phyloP scores from a whole-genome alignment of 2,329 filamentous ascomycete genomes.

The Penicillium sp. region DNA sequence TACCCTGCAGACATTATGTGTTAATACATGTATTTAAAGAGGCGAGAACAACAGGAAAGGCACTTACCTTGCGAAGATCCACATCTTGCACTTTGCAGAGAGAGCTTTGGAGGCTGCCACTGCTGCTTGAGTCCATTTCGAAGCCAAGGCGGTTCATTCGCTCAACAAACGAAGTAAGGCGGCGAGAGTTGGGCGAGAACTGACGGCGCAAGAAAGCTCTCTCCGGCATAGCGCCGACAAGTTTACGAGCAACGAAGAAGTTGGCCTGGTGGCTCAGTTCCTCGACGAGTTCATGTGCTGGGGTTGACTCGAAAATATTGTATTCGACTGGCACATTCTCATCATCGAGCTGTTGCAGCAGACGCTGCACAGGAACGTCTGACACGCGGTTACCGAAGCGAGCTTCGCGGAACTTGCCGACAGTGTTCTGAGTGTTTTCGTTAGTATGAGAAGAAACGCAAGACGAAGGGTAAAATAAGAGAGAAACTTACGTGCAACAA shows the following conservation, averaged over 20 bases:
- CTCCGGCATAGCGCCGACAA: conserved; percentile 75
- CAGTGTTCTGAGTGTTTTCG: conserved; percentile 57
- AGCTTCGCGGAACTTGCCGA: conserved; percentile 85
- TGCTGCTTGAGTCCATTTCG: conserved; percentile 84
- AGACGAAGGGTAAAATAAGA: neutral
- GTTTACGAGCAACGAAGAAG: conserved; percentile 78
- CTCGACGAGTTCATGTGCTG: conserved; percentile 88
- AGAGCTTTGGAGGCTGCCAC: conserved; percentile 87
- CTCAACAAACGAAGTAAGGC: conserved; percentile 85
- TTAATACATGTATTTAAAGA: conserved; percentile 7
- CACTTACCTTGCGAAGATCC: conserved; percentile 72
- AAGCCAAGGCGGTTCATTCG: conserved; percentile 90
- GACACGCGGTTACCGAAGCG: conserved; percentile 77
- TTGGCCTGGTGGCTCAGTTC: conserved; percentile 95
- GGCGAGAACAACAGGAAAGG: neutral
- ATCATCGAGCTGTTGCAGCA: conserved; percentile 92
- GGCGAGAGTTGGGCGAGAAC: conserved; percentile 77
- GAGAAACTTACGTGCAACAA: conserved; percentile 66
- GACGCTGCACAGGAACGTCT: conserved; percentile 78
- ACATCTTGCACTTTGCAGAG: conserved; percentile 88
- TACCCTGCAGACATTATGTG: conserved; percentile 55
- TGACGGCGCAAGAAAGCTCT: conserved; percentile 91
- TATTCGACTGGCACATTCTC: conserved; percentile 96
- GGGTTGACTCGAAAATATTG: conserved; percentile 90
- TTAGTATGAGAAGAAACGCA: conserved; percentile 1